Evolutionary conservation across 768 basidiomycete species (phyloP).

Genomic region (Nevesoporus exiguus): DNA sequence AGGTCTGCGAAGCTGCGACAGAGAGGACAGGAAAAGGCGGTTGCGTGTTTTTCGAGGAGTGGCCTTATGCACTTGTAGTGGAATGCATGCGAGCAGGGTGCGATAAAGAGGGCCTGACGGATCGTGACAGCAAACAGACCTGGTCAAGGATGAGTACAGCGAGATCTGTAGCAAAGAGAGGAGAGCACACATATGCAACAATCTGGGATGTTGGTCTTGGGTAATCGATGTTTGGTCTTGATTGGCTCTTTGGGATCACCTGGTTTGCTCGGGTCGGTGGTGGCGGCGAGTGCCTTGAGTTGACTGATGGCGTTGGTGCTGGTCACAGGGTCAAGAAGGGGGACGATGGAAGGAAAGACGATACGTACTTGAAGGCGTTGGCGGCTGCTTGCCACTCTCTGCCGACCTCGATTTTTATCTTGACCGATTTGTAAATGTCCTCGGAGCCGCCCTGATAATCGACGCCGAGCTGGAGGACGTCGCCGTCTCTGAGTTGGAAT

Average conservation of each 20-base stretch:
- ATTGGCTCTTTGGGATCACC: constrained; percentile 5
- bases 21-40: constrained; percentile 91
- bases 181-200: constrained; percentile 85
- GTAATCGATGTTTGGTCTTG: constrained; percentile 29
- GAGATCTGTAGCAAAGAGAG: background rate
- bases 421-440: constrained; percentile 96
- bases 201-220: constrained; percentile 58
- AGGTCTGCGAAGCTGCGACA: constrained; percentile 94
- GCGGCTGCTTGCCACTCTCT: constrained; percentile 87
- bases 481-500: constrained; percentile 83
- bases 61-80: constrained; percentile 98
- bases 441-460: constrained; percentile 97
- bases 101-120: constrained; percentile 94
- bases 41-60: constrained; percentile 82
- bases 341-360: background rate
- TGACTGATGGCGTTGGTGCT: constrained; percentile 80
- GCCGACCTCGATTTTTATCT: constrained; percentile 88
- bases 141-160: constrained; percentile 16
- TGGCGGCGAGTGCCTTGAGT: constrained; percentile 62
- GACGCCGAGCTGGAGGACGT: constrained; percentile 91
- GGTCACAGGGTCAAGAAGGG: background rate
- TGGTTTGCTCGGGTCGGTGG: constrained; percentile 25
- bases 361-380: constrained; percentile 79
- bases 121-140: constrained; percentile 86
- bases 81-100: constrained; percentile 94